Evolutionary conservation across 1,284 basidiomycete genomes (phyloP).

Genomic region (Cutaneotrichosporon sp.): DNA sequence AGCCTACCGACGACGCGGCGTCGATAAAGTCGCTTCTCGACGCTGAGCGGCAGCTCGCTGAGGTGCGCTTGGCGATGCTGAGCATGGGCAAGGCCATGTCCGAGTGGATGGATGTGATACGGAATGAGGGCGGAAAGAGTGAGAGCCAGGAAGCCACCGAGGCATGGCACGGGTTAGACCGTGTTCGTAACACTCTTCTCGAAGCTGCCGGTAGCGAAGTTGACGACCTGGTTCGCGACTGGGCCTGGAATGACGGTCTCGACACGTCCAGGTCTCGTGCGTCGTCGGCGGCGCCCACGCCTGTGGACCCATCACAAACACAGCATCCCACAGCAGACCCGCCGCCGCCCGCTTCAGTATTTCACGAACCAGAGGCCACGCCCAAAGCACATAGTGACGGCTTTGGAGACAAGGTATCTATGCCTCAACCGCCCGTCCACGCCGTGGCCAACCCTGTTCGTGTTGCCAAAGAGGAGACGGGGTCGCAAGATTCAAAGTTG

Average conservation of each 20-base stretch:
- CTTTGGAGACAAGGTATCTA: too few species aligned
- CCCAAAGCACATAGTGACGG: not conserved
- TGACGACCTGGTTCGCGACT: constrained; percentile 39
- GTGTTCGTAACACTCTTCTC: constrained; percentile 33
- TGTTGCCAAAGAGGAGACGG: too few species aligned
- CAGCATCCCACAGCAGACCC: not conserved
- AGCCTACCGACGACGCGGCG: constrained; percentile 2
- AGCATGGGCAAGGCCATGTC: constrained; percentile 46
- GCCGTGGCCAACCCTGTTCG: too few species aligned
- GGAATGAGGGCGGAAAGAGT: not conserved
- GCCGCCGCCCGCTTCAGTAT: not conserved
- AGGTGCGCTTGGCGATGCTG: constrained; percentile 41
- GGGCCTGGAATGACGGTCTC: constrained; percentile 44
- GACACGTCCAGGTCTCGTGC: constrained; percentile 21
- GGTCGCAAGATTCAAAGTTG: not conserved
- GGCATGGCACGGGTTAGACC: constrained; percentile 30
- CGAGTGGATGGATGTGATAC: constrained; percentile 34
- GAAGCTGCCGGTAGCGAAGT: constrained; percentile 38
- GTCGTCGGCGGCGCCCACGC: constrained; percentile 1
- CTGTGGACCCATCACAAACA: not conserved
- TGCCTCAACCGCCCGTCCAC: too few species aligned
- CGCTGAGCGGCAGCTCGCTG: constrained; percentile 42
- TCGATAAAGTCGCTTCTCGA: constrained; percentile 35
- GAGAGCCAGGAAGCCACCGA: not conserved
- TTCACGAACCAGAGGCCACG: not conserved